Evolutionary conservation across 2,329 filamentous ascomycete genomes (phyloP).

Genomic region (Colletotrichum sp.): DNA sequence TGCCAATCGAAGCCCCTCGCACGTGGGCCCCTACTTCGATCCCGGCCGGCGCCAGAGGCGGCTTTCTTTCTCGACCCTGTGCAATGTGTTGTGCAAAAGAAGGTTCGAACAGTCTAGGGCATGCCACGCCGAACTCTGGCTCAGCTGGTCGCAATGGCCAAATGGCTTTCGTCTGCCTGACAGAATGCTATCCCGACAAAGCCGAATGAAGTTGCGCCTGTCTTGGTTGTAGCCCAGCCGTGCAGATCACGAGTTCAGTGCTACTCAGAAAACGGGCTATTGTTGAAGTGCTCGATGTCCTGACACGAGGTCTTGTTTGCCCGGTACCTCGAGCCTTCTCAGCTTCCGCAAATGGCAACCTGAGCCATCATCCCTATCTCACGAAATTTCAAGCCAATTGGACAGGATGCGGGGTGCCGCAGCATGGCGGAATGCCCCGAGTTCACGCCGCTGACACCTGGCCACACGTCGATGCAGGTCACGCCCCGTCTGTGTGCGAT

Average conservation of each 20-base stretch:
- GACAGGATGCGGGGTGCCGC: slow-evolving; percentile 1
- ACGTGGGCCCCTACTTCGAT: not conserved
- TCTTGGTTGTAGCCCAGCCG: not conserved
- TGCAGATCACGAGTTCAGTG: not conserved
- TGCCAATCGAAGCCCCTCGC: not conserved
- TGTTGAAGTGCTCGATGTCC: not conserved
- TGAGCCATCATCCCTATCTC: not conserved
- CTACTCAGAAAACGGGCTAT: not conserved
- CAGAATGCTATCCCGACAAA: not conserved
- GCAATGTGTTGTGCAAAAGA: not conserved
- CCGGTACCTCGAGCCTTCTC: not conserved
- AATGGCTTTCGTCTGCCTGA: not conserved
- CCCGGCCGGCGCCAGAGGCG: slow-evolving; percentile 5
- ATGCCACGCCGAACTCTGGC: not conserved
- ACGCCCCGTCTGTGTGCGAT: not conserved
- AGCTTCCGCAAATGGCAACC: not conserved
- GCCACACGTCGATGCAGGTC: not conserved
- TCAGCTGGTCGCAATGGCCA: not conserved
- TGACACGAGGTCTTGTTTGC: not conserved
- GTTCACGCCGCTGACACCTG: not conserved
- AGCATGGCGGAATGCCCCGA: not conserved
- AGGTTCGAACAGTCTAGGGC: not conserved
- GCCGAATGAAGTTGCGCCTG: not conserved
- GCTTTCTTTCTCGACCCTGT: not conserved
- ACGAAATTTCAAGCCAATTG: not conserved